Conservation (phyloP, 1,139 yeast species). For the Debaryomyces fabryi region DNA sequence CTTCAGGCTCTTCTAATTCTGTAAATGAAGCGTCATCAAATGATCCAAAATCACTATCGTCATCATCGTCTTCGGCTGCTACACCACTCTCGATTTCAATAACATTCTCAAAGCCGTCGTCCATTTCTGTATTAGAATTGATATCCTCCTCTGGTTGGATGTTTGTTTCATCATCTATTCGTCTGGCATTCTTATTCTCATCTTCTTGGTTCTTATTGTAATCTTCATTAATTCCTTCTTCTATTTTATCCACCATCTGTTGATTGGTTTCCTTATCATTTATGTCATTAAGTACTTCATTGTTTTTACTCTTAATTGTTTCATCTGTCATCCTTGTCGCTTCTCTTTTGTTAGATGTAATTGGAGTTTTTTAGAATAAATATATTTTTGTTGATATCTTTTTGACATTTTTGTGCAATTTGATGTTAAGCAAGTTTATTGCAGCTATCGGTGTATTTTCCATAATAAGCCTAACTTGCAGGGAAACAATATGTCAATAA, state of each 20-base stretch:
- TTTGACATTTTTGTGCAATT: slow-evolving; percentile 1
- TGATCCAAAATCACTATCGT: slow-evolving; percentile 41
- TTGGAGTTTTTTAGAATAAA: background rate
- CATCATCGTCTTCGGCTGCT: slow-evolving; percentile 21
- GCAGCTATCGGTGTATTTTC: background rate
- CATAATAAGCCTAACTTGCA: background rate
- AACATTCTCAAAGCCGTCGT: background rate
- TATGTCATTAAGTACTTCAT: background rate
- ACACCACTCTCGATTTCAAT: background rate
- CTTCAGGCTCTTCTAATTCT: slow-evolving; percentile 23
- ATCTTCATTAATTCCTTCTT: background rate
- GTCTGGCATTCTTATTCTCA: background rate
- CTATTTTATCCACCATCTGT: background rate
- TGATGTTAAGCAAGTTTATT: background rate
- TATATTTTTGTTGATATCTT: background rate
- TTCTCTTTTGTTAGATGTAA: background rate
- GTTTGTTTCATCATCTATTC: background rate
- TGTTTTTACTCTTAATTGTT: background rate
- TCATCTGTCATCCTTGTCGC: background rate
- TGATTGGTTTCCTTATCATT: background rate
- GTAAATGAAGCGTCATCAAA: slow-evolving; percentile 49
- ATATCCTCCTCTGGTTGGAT: background rate
- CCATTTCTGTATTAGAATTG: background rate
- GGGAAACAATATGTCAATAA: background rate
- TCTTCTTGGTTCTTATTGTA: background rate